These are phyloP conservation scores for Candida corydali DNA, from an alignment of 805 yeast genomes.

Conservation along the genomic window DNA sequence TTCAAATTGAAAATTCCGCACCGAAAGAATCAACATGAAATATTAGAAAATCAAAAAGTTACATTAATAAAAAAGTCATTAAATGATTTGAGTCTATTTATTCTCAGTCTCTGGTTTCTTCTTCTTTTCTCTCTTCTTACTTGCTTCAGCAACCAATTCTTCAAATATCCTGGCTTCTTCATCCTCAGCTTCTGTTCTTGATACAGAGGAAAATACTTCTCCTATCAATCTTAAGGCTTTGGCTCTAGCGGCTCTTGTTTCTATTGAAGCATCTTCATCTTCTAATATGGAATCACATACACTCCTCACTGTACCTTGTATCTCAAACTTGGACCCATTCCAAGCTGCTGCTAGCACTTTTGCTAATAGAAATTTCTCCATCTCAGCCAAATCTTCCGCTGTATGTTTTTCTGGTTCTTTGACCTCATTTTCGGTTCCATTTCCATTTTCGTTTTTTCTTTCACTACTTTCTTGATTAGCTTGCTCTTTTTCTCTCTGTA, in stretches of 20 bases:
- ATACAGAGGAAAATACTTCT: constrained; percentile 52
- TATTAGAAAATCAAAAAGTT: not conserved
- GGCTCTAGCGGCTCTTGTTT: constrained; percentile 55
- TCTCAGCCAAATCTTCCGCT: constrained; percentile 60
- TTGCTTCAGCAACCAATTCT: constrained; percentile 54
- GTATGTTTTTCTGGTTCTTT: constrained; percentile 39
- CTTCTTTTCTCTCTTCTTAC: constrained; percentile 38
- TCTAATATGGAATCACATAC: constrained; percentile 66
- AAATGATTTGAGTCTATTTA: not conserved
- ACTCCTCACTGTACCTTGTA: constrained; percentile 63
- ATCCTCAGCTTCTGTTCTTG: constrained; percentile 64
- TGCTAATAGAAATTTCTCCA: constrained; percentile 72
- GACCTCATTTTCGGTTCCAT: constrained; percentile 12
- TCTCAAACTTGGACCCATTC: constrained; percentile 78
- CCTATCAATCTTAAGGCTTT: constrained; percentile 60
- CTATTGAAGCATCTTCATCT: constrained; percentile 48
- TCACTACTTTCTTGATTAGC: constrained; percentile 9
- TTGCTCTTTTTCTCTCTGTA: constrained; percentile 16
- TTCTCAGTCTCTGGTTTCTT: constrained; percentile 10
- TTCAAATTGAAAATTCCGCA: too few species aligned
- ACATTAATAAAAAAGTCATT: not conserved
- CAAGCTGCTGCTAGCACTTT: constrained; percentile 81
- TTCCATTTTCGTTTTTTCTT: constrained; percentile 11
- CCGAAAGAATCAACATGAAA: not conserved
- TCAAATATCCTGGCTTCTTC: constrained; percentile 78